Conservation (phyloP, 352 stramenopile species). For the Elongisporangium prolatum region DNA sequence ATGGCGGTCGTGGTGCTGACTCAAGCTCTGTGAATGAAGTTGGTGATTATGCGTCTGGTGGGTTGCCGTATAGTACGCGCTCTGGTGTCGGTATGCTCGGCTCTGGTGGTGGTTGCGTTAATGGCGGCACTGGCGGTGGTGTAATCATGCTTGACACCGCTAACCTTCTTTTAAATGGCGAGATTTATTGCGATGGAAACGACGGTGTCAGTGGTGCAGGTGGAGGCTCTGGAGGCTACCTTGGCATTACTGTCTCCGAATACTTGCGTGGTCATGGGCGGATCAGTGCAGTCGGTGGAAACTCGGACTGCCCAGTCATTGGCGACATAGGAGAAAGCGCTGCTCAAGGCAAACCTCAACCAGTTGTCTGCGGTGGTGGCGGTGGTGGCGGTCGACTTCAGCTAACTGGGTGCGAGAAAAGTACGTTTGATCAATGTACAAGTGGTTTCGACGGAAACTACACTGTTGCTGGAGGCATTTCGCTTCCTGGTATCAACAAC, state of each 20-base stretch:
- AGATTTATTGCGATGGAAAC: conserved; percentile 65
- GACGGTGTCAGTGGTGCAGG: conserved; percentile 48
- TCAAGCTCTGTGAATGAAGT: conserved; percentile 48
- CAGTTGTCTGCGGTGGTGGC: conserved; percentile 56
- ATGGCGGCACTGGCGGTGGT: conserved; percentile 59
- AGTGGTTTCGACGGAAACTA: conserved; percentile 74
- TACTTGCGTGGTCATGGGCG: conserved; percentile 50
- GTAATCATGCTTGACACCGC: conserved; percentile 60
- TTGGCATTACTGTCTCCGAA: conserved; percentile 54
- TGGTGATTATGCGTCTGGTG: conserved; percentile 57
- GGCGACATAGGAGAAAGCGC: background rate
- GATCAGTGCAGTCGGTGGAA: conserved; percentile 69
- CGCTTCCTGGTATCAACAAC: conserved; percentile 15
- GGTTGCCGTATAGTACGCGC: conserved; percentile 61
- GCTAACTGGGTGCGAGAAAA: conserved; percentile 61
- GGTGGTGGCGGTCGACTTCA: conserved; percentile 66
- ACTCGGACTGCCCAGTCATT: conserved; percentile 38
- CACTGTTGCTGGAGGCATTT: conserved; percentile 59
- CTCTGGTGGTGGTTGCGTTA: conserved; percentile 64
- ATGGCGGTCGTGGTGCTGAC: conserved; percentile 65
- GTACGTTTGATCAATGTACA: conserved; percentile 60
- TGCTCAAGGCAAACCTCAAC: background rate
- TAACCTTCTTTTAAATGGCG: conserved; percentile 61
- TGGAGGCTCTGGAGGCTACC: conserved; percentile 69
- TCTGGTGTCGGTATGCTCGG: conserved; percentile 63